Base-by-base conservation (phyloP, 768 basidiomycete species). In the Hericium rajendrae region DNA sequence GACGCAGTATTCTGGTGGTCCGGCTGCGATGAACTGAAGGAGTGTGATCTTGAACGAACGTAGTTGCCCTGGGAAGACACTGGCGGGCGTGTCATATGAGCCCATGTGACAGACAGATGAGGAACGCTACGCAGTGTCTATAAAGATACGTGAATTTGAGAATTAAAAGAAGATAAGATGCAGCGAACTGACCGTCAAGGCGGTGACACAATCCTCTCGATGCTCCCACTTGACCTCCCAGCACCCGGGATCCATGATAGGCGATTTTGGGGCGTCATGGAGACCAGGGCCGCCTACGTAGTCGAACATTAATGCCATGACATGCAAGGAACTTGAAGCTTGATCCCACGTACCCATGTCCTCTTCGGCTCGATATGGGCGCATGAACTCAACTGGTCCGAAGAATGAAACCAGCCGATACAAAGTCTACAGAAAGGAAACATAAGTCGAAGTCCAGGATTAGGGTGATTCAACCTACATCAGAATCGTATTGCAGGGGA, bases 201-300 rank as follows among this genome's bases (percentile, higher is more conserved):
- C 89, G 59, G 73, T 80, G 43, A 89, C 78, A 58, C 84, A 86
- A 62, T 91, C 84, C 59, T 88, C 84, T 46, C 89, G 77, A 67
- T 87, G 81, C 26, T 78, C 74, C 86, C 86, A 92, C 66, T 91
- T 92, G 41, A 90, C 76, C 64, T 86, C 86, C 82, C 86, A 91
- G 58, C 84, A 83, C 4, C 75, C 69, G 1, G 63, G 60, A 54
- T 83, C 79, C 87, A 88, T 90, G 11, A 64, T 63, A 5, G 75
- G 46, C 38, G 75, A 75, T 43, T 84, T 82, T 26, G 78, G 76
- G 3, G 72, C 75, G 63, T 83, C 70, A 62, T 91, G 88, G 3
- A 84, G 83, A 66, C 62, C 40, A 51, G 50, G 43, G 48, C 49
- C 57, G 18, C 26, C 58, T 40, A 52, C 13, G 22, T 15, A 46